These are phyloP conservation scores for Ogataea polymorpha DNA, from an alignment of 805 yeast species.

Conservation along the genomic window DNA sequence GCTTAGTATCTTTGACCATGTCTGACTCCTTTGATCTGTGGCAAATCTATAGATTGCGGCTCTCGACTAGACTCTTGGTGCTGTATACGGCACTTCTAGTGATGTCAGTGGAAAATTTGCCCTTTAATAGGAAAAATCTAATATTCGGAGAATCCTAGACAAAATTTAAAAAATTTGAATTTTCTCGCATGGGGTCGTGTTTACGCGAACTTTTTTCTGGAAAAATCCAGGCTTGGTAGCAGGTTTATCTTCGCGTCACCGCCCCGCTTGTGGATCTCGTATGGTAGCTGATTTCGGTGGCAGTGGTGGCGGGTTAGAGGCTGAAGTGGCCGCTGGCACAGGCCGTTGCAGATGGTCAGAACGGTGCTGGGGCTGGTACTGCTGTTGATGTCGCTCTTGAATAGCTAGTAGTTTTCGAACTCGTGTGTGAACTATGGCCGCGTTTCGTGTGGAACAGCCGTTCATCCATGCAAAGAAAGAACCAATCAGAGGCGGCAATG, in stretches of 20 bases:
- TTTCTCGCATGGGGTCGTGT: slow-evolving; percentile 15
- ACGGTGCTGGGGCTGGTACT: not conserved
- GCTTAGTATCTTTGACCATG: slow-evolving; percentile 81
- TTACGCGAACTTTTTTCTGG: slow-evolving; percentile 11
- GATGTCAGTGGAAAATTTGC: slow-evolving; percentile 1
- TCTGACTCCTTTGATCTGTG: slow-evolving; percentile 12
- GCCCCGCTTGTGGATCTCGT: not conserved
- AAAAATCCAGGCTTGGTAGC: slow-evolving; percentile 12
- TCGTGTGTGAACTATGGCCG: slow-evolving; percentile 65
- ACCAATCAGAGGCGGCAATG: slow-evolving; percentile 81
- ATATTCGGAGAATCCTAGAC: slow-evolving; percentile 7
- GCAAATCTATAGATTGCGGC: not conserved
- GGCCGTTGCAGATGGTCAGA: no score
- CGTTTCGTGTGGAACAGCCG: slow-evolving; percentile 86
- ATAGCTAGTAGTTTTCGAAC: slow-evolving; percentile 20
- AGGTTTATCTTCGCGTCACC: not conserved
- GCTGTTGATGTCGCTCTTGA: not conserved
- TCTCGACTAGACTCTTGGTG: not conserved
- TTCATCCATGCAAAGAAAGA: slow-evolving; percentile 74
- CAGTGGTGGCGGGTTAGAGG: not conserved
- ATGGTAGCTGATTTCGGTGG: not conserved
- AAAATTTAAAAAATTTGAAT: slow-evolving; percentile 12
- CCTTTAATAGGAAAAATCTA: not conserved
- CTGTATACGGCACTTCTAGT: not conserved
- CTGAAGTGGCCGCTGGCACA: not conserved